phyloP scores from a whole-genome alignment of 331 rosid species.

The Malus hybrid region DNA sequence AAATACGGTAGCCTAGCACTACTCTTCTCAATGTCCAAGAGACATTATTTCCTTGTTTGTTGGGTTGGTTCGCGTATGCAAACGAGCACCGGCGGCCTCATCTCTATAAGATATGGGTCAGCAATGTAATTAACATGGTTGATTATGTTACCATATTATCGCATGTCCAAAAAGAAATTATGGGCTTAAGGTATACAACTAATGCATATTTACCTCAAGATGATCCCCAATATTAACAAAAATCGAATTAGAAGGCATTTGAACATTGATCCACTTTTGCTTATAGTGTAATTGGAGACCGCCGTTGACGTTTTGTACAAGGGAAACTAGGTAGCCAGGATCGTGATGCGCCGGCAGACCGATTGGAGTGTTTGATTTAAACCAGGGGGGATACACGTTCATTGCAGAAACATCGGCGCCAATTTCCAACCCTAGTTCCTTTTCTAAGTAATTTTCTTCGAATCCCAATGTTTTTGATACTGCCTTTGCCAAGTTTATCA shows the following conservation, averaged over 20 bases:
- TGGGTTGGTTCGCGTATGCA: no score
- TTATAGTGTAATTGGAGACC: slow-evolving; percentile 43
- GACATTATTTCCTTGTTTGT: no score
- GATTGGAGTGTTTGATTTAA: slow-evolving; percentile 13
- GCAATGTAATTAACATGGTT: no score
- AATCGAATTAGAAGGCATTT: slow-evolving; percentile 35
- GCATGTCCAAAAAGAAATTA: not conserved
- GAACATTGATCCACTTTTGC: slow-evolving; percentile 39
- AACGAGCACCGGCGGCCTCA: no score
- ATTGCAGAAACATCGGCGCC: slow-evolving; percentile 43
- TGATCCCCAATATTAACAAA: slow-evolving; percentile 53
- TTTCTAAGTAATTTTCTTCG: slow-evolving; percentile 39
- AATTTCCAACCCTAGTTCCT: slow-evolving; percentile 27
- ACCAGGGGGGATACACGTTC: slow-evolving; percentile 41
- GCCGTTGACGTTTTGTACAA: slow-evolving; percentile 39
- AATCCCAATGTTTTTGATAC: slow-evolving; percentile 34
- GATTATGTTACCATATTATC: not conserved
- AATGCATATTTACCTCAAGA: slow-evolving; percentile 33
- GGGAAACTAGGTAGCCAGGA: slow-evolving; percentile 41
- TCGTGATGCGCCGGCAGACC: slow-evolving; percentile 37
- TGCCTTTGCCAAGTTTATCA: slow-evolving; percentile 29
- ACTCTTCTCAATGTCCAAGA: no score
- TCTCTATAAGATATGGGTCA: no score
- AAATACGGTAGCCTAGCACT: no score
- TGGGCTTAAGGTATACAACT: not conserved